Evolutionary conservation across 75 land plant species (phyloP), one percentile per base, ranked within the genome.

Genomic region (Azolla pinnata): DNA sequence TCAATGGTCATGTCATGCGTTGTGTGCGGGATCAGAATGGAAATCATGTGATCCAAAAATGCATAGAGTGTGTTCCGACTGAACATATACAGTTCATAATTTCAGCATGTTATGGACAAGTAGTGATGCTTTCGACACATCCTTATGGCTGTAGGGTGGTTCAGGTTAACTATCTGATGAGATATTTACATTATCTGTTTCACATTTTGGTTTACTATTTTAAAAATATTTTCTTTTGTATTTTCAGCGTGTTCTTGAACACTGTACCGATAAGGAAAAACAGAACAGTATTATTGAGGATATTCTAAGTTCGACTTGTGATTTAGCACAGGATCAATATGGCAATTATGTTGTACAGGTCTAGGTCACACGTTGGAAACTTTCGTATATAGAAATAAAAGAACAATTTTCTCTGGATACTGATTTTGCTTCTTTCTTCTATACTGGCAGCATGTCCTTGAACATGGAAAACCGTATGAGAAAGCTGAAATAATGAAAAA

Each of bases 91-190:
- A 67, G 51, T 95, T 95, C 56, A 86, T 95, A 0, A 86, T 95
- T 20, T 67, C 80, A 63, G 67, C 99, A 24, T 90, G 89, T 56
- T 75, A 62, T 68, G 90, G 83, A 21, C 87, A 95, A 66, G 91
- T 95, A 61, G 83, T 85, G 35, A 66, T 65, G 9, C 88, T 95
- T 62, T 83, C 96, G 16, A 83, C 75, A 29, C 99, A 95, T 82
- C 97, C 99, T 2, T 95, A 95, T 76, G 99, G 99, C 51, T 95
- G 99, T 68, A 87, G 99, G 45, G 99, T 95, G 23, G 86, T 95
- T 25, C 99, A 95, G 99, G 99, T 90, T 55, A 33, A 28, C n/a
- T n/a, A n/a, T n/a, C n/a, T n/a, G n/a, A n/a, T n/a, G n/a, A n/a
- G n/a, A n/a, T n/a, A n/a, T n/a, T n/a, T n/a, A n/a, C n/a, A n/a